phyloP scores from a whole-genome alignment of 176 grass and related monocot species.

The Oropetium thomaeum region DNA sequence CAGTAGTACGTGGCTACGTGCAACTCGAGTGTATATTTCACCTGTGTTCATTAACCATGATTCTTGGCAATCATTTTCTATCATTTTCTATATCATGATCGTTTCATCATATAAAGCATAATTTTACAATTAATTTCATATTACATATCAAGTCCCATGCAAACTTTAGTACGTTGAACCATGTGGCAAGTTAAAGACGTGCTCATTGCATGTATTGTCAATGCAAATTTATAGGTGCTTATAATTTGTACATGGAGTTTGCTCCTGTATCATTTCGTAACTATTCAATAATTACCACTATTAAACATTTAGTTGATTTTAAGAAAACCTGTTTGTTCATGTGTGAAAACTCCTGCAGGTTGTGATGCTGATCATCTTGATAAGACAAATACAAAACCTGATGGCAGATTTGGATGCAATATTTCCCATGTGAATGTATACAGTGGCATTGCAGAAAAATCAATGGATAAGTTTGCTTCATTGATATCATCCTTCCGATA shows the following conservation, averaged over 20 bases:
- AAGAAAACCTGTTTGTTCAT: conserved; percentile 1
- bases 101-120: not conserved
- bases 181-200: conserved; percentile 1
- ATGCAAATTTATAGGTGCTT: conserved; percentile 17
- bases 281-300: not conserved
- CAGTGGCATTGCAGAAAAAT: conserved; percentile 83
- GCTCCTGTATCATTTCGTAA: not conserved
- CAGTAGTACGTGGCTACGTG: not conserved
- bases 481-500: conserved; percentile 88
- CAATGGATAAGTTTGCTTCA: conserved; percentile 76
- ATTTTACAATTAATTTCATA: not conserved
- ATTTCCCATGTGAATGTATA: conserved; percentile 83
- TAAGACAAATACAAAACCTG: conserved; percentile 23
- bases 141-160: not conserved
- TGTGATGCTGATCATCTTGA: not conserved
- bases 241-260: not conserved
- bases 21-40: not conserved
- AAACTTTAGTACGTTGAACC: not conserved
- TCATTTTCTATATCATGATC: not conserved
- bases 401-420: conserved; percentile 71
- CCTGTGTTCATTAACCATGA: not conserved
- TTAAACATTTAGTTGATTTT: conserved; percentile 1
- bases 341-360: conserved; percentile 38
- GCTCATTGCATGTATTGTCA: not conserved
- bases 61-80: not conserved